Base-by-base conservation (phyloP, 257 asterid genomes). In the Nyctanthes arbortristis region DNA sequence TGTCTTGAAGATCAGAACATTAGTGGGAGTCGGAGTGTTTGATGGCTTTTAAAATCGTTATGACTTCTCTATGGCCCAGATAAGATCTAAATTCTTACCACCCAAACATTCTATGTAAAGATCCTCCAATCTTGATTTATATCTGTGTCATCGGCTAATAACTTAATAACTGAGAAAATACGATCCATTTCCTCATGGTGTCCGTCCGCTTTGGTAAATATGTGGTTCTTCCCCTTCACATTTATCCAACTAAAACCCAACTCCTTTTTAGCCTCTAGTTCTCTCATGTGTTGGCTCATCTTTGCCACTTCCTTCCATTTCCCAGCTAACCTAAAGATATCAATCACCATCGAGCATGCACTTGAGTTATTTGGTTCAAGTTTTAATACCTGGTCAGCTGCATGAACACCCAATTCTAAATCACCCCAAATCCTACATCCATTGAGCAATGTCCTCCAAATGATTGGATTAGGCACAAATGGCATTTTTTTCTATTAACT, bases 211-310 rank as follows among this genome's bases (percentile, higher is more conserved):
- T 24, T 59, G 16, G 63, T 34, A 62, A 82, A 35, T 12, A 74
- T 39, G 54, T 71, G 63, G 37, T 67, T 74, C 59, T 61, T 73
- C 68, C 82, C 84, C 65, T 80, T 59, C 14, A 67, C 39, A 49
- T 61, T 78, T 20, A 85, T 65, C 88, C 91, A 85, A 69, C 85
- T 83, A 59, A 76, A 74, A 58, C 87, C 87, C 35, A 81, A 71
- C 67, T 78, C 81, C 75, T 81, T 85, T 54, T 55, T 78, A 31
- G 58, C 73, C 61, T 69, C 73, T 47, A 56, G 39, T 68, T 47
- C 73, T 29, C 75, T 79, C 75, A 75, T 33, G 30, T 54, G 62
- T 69, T 24, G 59, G 73, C 85, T 58, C 57, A 77, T 75, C 27
- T 65, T 70, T 30, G 79, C 85, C 18, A 77, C 87, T 47, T 79